Conservation (phyloP, 2,329 filamentous ascomycete species). For the Penicillium nordicum region DNA sequence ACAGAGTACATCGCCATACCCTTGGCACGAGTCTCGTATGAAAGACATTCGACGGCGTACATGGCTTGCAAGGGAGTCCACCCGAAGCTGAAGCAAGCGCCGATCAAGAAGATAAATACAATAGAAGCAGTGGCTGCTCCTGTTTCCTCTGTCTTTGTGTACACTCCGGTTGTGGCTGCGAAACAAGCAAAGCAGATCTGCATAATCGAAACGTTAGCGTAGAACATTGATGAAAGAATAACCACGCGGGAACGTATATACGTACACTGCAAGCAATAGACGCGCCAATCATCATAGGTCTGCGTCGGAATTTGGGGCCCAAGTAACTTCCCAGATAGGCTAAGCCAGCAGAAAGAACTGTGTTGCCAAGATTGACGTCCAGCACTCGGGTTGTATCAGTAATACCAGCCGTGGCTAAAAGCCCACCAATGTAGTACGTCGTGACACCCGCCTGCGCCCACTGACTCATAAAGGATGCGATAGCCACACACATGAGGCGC, state of each 20-base stretch:
- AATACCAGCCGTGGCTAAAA: slow-evolving; percentile 53
- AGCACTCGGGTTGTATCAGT: slow-evolving; percentile 48
- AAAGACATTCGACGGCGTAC: slow-evolving; percentile 54
- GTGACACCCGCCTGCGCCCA: slow-evolving; percentile 31
- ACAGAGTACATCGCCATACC: slow-evolving; percentile 53
- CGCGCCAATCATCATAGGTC: slow-evolving; percentile 46
- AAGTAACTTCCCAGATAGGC: slow-evolving; percentile 50
- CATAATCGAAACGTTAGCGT: not conserved
- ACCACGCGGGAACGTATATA: not conserved
- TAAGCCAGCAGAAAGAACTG: slow-evolving; percentile 51
- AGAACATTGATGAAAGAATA: not conserved
- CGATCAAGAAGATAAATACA: slow-evolving; percentile 55
- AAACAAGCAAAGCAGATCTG: slow-evolving; percentile 3
- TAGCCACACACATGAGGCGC: slow-evolving; percentile 49
- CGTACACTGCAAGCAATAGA: slow-evolving; percentile 4
- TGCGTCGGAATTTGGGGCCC: slow-evolving; percentile 57
- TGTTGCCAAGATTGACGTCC: slow-evolving; percentile 55
- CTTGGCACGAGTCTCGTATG: slow-evolving; percentile 55
- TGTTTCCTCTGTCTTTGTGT: slow-evolving; percentile 32
- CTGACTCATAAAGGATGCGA: slow-evolving; percentile 54
- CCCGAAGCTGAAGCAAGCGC: slow-evolving; percentile 46
- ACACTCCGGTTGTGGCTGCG: slow-evolving; percentile 5
- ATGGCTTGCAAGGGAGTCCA: slow-evolving; percentile 47
- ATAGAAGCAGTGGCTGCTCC: slow-evolving; percentile 38
- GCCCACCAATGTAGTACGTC: slow-evolving; percentile 56